Base-by-base conservation (phyloP, 768 basidiomycete genomes). In the Serendipita vermifera region DNA sequence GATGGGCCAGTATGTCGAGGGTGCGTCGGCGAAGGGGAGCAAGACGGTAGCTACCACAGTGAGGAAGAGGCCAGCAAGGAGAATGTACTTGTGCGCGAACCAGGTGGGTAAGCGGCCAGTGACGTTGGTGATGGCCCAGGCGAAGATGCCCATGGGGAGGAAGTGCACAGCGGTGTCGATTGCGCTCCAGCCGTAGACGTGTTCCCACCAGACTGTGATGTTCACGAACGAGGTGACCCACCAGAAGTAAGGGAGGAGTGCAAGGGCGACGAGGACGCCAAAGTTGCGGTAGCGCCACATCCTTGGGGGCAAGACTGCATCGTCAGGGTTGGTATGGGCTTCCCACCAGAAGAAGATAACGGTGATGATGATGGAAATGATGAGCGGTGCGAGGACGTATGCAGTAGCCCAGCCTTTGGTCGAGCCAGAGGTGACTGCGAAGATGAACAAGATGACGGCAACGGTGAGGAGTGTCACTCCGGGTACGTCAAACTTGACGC, bases 291-390 rank as follows among this genome's bases (percentile, higher is more conserved):
- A 73, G 36, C 61, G 67, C 76, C 74, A 76, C 1, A 66, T 70
- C 31, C 62, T 64, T 27, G 76, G 75, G 3, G 75, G 73, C 73
- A 76, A 62, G 3, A 73, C 71, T 9, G 79, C 77, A 3, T 62
- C 63, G 11, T 74, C 65, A 14, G 62, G 60, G 2, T 72, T 73
- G 13, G 77, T 63, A 0, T 60, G 39, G 6, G 70, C 64, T 60
- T 81, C 78, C 72, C 73, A 80, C 51, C 70, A 67, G 64, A 81
- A 76, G 68, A 82, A 82, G 1, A 53, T 65, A 27, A 65, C 61
- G 36, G 66, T 62, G 9, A 75, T 58, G 9, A 72, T 32, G 57
- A 77, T 62, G 3, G 78, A 73, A 29, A 79, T 60, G 9, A 77
- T 62, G 38, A 82, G 66, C 0, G 76, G 73, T 2, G 65, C 68